phyloP scores from a whole-genome alignment of 2,329 filamentous ascomycete species.

The Chrysoporthe austroafricana region DNA sequence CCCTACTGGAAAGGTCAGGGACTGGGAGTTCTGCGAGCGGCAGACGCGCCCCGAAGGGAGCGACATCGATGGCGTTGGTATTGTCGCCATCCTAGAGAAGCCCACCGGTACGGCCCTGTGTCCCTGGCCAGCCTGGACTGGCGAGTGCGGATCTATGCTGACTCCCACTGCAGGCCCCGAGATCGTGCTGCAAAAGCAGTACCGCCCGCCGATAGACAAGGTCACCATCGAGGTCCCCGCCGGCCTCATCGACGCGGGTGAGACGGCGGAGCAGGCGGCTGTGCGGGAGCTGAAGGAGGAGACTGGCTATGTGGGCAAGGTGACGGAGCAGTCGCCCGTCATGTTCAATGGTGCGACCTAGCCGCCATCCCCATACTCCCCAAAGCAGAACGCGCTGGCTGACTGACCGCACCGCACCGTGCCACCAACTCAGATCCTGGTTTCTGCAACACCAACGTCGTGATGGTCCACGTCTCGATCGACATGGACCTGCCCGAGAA shows the following conservation, averaged over 20 bases:
- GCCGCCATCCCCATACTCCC: background rate
- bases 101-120: conserved; percentile 42
- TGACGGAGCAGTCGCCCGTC: conserved; percentile 61
- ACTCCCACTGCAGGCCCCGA: conserved; percentile 46
- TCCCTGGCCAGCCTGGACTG: background rate
- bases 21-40: conserved; percentile 76
- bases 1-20: conserved; percentile 59
- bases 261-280: conserved; percentile 64
- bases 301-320: conserved; percentile 65
- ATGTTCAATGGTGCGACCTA: conserved; percentile 62
- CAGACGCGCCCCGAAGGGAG: conserved; percentile 64
- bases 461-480: conserved; percentile 73
- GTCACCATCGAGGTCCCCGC: conserved; percentile 68
- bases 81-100: conserved; percentile 69
- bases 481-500: conserved; percentile 73
- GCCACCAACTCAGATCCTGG: conserved; percentile 52
- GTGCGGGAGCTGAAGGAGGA: conserved; percentile 68
- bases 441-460: conserved; percentile 69
- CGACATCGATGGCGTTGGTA: conserved; percentile 74
- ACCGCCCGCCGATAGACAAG: conserved; percentile 63
- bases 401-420: background rate
- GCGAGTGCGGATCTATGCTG: background rate
- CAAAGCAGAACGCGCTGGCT: background rate
- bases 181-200: conserved; percentile 70
- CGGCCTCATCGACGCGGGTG: conserved; percentile 64